Base-by-base conservation (phyloP, 306 rosid species). In the Cicer cuneatum region DNA sequence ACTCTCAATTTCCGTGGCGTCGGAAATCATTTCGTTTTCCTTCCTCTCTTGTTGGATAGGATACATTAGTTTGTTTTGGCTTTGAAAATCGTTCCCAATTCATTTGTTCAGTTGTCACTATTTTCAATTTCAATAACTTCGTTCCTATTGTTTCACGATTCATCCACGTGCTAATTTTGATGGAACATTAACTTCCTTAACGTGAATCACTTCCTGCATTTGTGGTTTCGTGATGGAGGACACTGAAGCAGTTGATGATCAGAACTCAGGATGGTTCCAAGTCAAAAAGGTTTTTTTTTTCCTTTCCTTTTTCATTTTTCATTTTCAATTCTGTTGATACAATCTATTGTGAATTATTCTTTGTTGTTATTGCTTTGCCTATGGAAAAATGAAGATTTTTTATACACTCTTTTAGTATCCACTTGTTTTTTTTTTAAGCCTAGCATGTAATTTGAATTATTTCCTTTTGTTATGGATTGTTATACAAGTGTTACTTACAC, bases 231-330 rank as follows among this genome's bases (percentile, higher is more conserved):
- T 82, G 75, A 91, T 93, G 98, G 92, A 87, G 82, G 87, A 83
- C 63, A 64, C 71, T 85, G 92, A 79, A 73, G 70, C 71, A 16
- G 85, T 24, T 45, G 98, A 91, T 85, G 98, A 91, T 89, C 96
- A 89, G 82, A 88, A 89, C 79, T 78, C 98, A 13, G 98, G 98
- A 88, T 91, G 98, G 98, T 86, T 89, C 80, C 85, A 93, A 91
- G 98, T 89, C 79, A 93, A 91, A 86, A 93, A 91, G 98, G 98
- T 91, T 62, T 35, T 49, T 38, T 7, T n/a, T 8, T 68, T 56
- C 2, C 13, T 45, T 8, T 18, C 37, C 2, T 2, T 37, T 51
- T 19, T 18, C 10, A 3, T 29, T 33, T 59, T 12, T 59, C 24
- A 19, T 15, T 40, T 53, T 66, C 7, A 37, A 46, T 10, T 42